Conservation (phyloP, 345 rosid genomes). For the Heritiera fomes region DNA sequence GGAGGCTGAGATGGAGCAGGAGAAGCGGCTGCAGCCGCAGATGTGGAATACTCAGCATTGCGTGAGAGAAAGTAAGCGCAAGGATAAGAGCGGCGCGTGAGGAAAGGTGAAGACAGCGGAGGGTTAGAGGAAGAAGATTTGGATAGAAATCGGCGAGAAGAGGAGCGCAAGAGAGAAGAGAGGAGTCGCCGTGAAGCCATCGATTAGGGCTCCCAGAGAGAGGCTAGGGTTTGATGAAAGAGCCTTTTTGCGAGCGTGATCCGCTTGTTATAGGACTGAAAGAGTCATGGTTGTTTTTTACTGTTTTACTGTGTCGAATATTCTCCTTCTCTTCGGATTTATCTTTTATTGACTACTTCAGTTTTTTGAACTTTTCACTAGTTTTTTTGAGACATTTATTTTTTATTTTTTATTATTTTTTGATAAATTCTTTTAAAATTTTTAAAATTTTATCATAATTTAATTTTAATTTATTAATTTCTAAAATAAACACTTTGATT, state of each 20-base stretch:
- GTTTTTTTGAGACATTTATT: too few relatives aligned
- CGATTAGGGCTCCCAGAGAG: conserved; percentile 36
- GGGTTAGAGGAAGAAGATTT: conserved; percentile 39
- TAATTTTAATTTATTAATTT: too few relatives aligned
- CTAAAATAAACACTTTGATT: too few relatives aligned
- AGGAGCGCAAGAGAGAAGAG: conserved; percentile 72
- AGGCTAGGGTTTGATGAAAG: conserved; percentile 32
- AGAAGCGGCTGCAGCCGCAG: conserved; percentile 56
- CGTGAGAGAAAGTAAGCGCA: conserved; percentile 56
- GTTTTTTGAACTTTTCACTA: too few relatives aligned
- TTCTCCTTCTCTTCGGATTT: too few relatives aligned
- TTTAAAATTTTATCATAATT: too few relatives aligned
- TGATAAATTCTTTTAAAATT: too few relatives aligned
- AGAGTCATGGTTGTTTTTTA: too few relatives aligned
- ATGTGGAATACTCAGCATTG: conserved; percentile 63
- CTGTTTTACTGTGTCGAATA: too few relatives aligned
- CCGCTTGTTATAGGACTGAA: neutral
- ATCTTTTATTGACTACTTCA: too few relatives aligned
- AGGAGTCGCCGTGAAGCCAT: conserved; percentile 86
- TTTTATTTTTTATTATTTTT: too few relatives aligned
- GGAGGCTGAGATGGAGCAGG: conserved; percentile 40
- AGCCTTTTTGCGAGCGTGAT: neutral
- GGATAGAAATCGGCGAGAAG: conserved; percentile 60
- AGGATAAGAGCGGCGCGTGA: conserved; percentile 54
- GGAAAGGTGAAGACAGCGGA: conserved; percentile 29